phyloP scores from a whole-genome alignment of 176 grass and related monocot genomes.

The Puya raimondii region DNA sequence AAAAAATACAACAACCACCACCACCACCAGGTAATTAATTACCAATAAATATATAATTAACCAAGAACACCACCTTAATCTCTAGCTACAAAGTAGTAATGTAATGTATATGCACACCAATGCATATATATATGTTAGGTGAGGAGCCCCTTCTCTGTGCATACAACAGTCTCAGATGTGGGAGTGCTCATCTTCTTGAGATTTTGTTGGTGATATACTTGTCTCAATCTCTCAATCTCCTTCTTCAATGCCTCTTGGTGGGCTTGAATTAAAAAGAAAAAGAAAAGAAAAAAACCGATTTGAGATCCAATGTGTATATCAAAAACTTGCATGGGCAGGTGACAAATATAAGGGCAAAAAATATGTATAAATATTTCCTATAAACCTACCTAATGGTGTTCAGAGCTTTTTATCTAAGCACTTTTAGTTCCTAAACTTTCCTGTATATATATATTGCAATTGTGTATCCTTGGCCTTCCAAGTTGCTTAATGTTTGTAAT shows the following conservation, averaged over 20 bases:
- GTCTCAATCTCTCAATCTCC: slow-evolving; percentile 75
- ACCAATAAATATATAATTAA: too few relatives aligned
- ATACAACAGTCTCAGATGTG: slow-evolving; percentile 8
- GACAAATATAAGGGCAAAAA: too few relatives aligned
- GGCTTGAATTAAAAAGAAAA: slow-evolving; percentile 28
- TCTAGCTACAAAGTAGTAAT: too few relatives aligned
- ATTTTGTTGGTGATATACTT: slow-evolving; percentile 62
- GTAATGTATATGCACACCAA: background rate
- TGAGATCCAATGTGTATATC: slow-evolving; percentile 6
- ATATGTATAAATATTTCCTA: too few relatives aligned
- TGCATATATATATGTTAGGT: slow-evolving; percentile 1
- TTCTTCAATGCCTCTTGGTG: slow-evolving; percentile 65
- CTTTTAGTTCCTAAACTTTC: too few relatives aligned
- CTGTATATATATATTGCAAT: too few relatives aligned
- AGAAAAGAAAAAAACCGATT: too few relatives aligned
- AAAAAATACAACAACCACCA: slow-evolving; percentile 3
- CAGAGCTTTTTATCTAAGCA: too few relatives aligned
- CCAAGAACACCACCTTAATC: too few relatives aligned
- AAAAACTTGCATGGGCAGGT: background rate
- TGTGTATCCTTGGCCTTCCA: too few relatives aligned
- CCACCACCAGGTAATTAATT: background rate
- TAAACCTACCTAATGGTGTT: too few relatives aligned
- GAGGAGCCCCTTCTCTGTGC: slow-evolving; percentile 29
- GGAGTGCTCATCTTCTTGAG: slow-evolving; percentile 24
- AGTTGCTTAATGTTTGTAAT: too few relatives aligned